A percentile compares a stretch with the other conserved stretches of the same genome.
Evolutionary conservation across 1,139 yeast genomes (phyloP).

Genomic region (Sugiyamaella japonica): DNA sequence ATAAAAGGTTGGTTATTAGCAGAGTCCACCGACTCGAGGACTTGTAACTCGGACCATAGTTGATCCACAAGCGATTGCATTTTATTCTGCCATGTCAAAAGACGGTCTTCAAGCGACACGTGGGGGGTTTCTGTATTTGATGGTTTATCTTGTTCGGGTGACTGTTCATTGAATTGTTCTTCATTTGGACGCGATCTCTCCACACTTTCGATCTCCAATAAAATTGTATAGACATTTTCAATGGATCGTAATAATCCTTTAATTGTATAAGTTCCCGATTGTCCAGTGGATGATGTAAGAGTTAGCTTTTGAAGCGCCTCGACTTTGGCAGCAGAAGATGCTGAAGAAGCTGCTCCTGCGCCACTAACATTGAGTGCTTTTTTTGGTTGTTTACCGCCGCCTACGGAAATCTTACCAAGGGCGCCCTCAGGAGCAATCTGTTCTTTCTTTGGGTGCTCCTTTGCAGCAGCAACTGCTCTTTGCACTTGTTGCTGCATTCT

Average conservation of each 20-base stretch:
- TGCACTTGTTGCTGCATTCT: slow-evolving; percentile 99
- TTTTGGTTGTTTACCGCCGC: slow-evolving; percentile 85
- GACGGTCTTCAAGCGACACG: slow-evolving; percentile 14
- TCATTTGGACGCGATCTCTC: slow-evolving; percentile 56
- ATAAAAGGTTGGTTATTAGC: slow-evolving; percentile 69
- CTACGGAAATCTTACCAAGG: slow-evolving; percentile 80
- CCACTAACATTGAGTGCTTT: slow-evolving; percentile 60
- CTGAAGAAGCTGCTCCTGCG: not conserved
- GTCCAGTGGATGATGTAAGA: slow-evolving; percentile 10
- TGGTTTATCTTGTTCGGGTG: not conserved
- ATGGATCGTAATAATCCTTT: slow-evolving; percentile 44
- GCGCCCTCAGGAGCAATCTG: slow-evolving; percentile 84
- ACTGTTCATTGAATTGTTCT: slow-evolving; percentile 46
- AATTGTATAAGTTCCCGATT: slow-evolving; percentile 33
- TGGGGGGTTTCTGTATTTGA: slow-evolving; percentile 36
- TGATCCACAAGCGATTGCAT: slow-evolving; percentile 37
- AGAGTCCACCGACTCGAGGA: slow-evolving; percentile 53
- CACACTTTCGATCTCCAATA: slow-evolving; percentile 78
- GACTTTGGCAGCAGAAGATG: slow-evolving; percentile 21
- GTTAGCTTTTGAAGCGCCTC: slow-evolving; percentile 22
- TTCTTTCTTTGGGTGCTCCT: slow-evolving; percentile 77
- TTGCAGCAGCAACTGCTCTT: slow-evolving; percentile 92
- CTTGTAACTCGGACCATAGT: slow-evolving; percentile 79
- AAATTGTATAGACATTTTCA: slow-evolving; percentile 76
- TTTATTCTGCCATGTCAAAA: slow-evolving; percentile 36